Conservation (phyloP, 192 early-diverging fungal genomes). For the Rhizophagus sp. region DNA sequence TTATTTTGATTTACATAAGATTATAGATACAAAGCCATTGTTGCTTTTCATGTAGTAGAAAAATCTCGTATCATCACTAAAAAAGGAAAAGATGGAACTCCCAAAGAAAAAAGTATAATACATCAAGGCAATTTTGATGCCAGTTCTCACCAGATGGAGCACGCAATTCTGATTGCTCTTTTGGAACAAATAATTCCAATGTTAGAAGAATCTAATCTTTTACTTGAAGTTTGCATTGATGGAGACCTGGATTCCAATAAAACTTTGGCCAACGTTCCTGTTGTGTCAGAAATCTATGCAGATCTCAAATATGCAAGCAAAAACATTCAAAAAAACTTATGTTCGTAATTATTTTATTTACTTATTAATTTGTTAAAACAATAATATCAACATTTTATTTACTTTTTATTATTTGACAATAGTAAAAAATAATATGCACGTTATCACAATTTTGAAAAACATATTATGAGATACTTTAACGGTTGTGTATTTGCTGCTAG, state of each 20-base stretch:
- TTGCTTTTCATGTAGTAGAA: neutral
- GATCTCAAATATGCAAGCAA: neutral
- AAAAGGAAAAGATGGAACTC: neutral
- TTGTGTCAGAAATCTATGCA: neutral
- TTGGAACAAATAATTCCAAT: neutral
- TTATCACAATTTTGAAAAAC: too few species aligned
- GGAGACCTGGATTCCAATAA: neutral
- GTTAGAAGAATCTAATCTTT: neutral
- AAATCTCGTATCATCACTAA: neutral
- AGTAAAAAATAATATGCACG: too few species aligned
- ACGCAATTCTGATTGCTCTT: neutral
- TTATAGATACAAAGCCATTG: too few species aligned
- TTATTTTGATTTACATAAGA: too few species aligned
- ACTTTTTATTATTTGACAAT: too few species aligned
- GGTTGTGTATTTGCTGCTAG: too few species aligned
- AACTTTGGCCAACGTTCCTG: neutral
- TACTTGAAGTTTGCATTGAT: neutral
- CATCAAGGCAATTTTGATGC: neutral
- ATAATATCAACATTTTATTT: too few species aligned
- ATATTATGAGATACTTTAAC: too few species aligned
- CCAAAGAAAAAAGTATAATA: neutral
- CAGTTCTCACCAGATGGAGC: constrained; percentile 3
- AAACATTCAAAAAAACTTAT: too few species aligned
- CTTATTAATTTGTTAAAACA: too few species aligned
- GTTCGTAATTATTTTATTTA: too few species aligned